Evolutionary conservation across 345 rosid species (phyloP).

Genomic region (Xanthoceras sorbifolium): DNA sequence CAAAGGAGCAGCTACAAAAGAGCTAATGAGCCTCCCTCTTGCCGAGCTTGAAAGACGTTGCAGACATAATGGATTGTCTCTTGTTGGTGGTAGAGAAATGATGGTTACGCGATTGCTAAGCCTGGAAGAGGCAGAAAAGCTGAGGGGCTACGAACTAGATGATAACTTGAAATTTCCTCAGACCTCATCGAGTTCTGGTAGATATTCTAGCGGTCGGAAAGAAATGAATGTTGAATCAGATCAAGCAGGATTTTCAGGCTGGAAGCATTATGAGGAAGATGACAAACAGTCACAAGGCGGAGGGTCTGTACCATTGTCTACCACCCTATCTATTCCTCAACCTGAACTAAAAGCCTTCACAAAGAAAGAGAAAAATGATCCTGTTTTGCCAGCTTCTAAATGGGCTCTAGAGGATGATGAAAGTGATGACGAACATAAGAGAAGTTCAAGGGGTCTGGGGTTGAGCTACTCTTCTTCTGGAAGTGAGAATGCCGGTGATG

Average conservation of each 20-base stretch:
- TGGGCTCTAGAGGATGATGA: conserved; percentile 98
- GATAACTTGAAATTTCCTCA: conserved; percentile 66
- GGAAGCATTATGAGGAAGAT: conserved; percentile 49
- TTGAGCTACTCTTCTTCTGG: conserved; percentile 90
- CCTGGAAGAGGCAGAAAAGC: conserved; percentile 95
- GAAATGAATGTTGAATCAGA: conserved; percentile 53
- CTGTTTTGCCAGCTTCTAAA: conserved; percentile 83
- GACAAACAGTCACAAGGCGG: conserved; percentile 40
- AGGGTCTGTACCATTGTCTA: conserved; percentile 42
- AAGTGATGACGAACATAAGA: conserved; percentile 80
- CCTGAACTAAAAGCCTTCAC: conserved; percentile 66
- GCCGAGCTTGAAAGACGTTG: conserved; percentile 96
- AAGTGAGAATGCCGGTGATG: conserved; percentile 78
- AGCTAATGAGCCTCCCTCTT: conserved; percentile 85
- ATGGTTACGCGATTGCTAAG: conserved; percentile 94
- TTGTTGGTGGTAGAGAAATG: conserved; percentile 92
- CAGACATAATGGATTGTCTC: conserved; percentile 96
- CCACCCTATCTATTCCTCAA: conserved; percentile 57
- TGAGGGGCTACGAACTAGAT: conserved; percentile 76
- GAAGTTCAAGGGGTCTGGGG: conserved; percentile 50
- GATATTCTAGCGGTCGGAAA: conserved; percentile 50
- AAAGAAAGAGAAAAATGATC: conserved; percentile 75
- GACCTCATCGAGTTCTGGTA: conserved; percentile 52
- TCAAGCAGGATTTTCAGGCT: conserved; percentile 43
- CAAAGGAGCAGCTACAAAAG: conserved; percentile 88